Evolutionary conservation across 2,329 filamentous ascomycete genomes (phyloP).

Genomic region (Blastomyces gilchristii): DNA sequence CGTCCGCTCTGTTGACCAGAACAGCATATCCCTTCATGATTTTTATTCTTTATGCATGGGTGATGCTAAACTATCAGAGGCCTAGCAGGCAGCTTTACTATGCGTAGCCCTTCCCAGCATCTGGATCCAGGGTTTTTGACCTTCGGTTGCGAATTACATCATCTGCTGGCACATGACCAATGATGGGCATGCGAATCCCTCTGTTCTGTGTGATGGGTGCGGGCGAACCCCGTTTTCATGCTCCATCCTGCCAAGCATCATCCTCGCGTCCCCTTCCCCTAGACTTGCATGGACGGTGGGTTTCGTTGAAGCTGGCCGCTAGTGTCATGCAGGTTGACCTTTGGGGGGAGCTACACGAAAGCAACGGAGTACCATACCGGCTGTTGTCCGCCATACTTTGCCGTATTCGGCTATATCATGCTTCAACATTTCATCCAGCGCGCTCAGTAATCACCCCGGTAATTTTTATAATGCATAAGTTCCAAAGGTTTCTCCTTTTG

Average conservation of each 20-base stretch:
- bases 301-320: neutral
- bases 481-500: neutral
- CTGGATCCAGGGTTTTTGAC: neutral
- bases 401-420: neutral
- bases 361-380: neutral
- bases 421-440: neutral
- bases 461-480: neutral
- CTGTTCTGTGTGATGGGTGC: neutral
- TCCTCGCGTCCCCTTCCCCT: neutral
- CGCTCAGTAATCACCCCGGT: neutral
- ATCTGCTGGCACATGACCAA: neutral
- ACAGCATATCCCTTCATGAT: neutral
- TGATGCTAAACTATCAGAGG: neutral
- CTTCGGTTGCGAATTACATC: neutral
- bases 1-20: neutral
- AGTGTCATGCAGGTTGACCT: conserved; percentile 2
- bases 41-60: neutral
- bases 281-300: neutral
- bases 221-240: neutral
- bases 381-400: neutral
- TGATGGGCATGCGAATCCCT: neutral
- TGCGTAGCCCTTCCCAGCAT: neutral
- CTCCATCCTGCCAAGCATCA: conserved; percentile 1
- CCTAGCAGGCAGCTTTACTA: neutral
- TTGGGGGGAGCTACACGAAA: conserved; percentile 1